Percentiles rank a stretch among this genome's conserved stretches.
phyloP scores from a whole-genome alignment of 257 asterid genomes.

The Orobanche coerulescens region DNA sequence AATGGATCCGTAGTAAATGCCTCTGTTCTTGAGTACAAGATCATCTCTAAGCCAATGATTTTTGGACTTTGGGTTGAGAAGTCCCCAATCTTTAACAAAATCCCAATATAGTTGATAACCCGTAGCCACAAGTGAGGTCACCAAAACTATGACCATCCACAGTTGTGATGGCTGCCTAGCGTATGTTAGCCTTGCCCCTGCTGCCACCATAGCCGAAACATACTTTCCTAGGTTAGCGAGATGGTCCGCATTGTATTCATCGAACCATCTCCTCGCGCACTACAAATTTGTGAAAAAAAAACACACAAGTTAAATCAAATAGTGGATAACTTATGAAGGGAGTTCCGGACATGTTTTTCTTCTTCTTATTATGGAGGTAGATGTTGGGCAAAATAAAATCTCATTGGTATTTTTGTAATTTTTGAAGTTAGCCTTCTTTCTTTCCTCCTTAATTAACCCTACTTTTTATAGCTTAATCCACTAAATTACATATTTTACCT shows the following conservation, averaged over 20 bases:
- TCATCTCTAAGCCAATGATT: constrained; percentile 82
- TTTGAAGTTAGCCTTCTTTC: too few relatives aligned
- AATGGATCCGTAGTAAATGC: constrained; percentile 74
- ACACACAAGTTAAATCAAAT: not conserved
- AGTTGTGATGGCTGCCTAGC: constrained; percentile 40
- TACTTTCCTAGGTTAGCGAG: constrained; percentile 85
- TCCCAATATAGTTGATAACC: constrained; percentile 92
- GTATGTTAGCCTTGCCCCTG: constrained; percentile 86
- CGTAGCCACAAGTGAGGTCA: constrained; percentile 73
- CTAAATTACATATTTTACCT: constrained; percentile 53
- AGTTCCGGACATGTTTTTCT: too few relatives aligned
- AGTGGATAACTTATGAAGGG: not conserved
- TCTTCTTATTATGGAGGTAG: too few relatives aligned
- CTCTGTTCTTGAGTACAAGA: constrained; percentile 55
- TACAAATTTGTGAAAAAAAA: constrained; percentile 1
- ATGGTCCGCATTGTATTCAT: constrained; percentile 59
- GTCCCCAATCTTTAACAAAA: constrained; percentile 93
- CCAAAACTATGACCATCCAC: constrained; percentile 57
- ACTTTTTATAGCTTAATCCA: too few relatives aligned
- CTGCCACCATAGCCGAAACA: constrained; percentile 97
- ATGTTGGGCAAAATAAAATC: too few relatives aligned
- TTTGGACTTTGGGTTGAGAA: constrained; percentile 49
- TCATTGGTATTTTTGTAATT: too few relatives aligned
- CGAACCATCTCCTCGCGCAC: constrained; percentile 93
- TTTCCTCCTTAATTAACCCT: too few relatives aligned